Conservation (phyloP, 805 yeast genomes). For the Lachancea sp. region DNA sequence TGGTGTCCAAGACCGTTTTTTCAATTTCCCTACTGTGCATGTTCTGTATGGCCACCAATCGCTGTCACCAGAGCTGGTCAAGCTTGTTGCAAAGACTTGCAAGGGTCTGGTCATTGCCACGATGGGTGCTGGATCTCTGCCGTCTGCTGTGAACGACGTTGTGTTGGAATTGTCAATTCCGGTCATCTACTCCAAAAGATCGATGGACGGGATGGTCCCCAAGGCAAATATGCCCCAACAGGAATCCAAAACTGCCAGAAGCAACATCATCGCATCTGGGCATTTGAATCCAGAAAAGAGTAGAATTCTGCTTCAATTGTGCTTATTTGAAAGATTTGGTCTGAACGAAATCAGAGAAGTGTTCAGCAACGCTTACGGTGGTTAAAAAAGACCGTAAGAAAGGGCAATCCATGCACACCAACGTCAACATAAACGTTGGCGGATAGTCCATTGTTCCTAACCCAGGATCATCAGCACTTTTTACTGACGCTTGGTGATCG, state of each 20-base stretch:
- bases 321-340: slow-evolving; percentile 39
- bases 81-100: slow-evolving; percentile 40
- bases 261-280: slow-evolving; percentile 54
- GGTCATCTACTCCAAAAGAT: slow-evolving; percentile 56
- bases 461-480: no score
- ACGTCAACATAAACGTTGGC: no score
- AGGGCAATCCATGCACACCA: no score
- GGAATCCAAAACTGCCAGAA: slow-evolving; percentile 27
- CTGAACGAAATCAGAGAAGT: slow-evolving; percentile 37
- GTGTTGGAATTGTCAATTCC: slow-evolving; percentile 42
- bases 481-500: no score
- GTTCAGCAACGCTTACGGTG: slow-evolving; percentile 51
- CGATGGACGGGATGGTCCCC: slow-evolving; percentile 69
- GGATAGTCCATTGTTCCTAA: no score
- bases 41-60: slow-evolving; percentile 59
- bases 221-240: slow-evolving; percentile 38
- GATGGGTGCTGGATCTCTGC: slow-evolving; percentile 65
- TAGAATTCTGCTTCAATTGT: slow-evolving; percentile 51
- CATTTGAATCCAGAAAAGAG: slow-evolving; percentile 61
- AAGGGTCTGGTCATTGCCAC: slow-evolving; percentile 60
- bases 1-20: slow-evolving; percentile 9
- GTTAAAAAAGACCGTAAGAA: slow-evolving; percentile 26
- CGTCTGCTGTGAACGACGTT: slow-evolving; percentile 43
- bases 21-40: slow-evolving; percentile 37
- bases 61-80: slow-evolving; percentile 43